A percentile compares a stretch with the other conserved stretches of the same genome.
Evolutionary conservation across 2,329 filamentous ascomycete species (phyloP).

Genomic region (Scolecobasidium constrictum): DNA sequence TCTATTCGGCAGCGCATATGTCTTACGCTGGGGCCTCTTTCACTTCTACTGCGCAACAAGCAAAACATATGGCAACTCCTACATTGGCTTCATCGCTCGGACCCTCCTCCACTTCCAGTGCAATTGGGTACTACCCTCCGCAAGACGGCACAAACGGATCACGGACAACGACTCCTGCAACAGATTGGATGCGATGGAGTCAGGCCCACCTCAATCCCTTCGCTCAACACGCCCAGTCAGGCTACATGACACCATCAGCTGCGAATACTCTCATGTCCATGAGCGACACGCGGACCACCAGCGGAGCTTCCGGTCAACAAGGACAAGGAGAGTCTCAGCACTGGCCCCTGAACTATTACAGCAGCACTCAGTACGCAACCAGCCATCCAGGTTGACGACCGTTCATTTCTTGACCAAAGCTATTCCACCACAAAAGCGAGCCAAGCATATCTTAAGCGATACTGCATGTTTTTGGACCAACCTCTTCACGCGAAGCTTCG

Average conservation of each 20-base stretch:
- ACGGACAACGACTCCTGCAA: slow-evolving; percentile 1
- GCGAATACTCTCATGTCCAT: background rate
- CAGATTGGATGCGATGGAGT: slow-evolving; percentile 7
- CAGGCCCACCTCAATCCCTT: slow-evolving; percentile 3
- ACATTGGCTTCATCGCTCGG: background rate
- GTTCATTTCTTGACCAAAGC: too few relatives aligned
- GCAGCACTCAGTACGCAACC: background rate
- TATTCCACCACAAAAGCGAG: too few relatives aligned
- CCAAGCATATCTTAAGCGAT: too few relatives aligned
- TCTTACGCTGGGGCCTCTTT: background rate
- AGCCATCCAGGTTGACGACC: background rate
- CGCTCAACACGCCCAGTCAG: background rate
- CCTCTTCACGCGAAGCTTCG: too few relatives aligned
- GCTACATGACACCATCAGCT: slow-evolving; percentile 2
- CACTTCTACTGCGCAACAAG: background rate
- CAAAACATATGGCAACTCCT: background rate
- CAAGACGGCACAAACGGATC: background rate
- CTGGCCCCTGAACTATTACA: background rate
- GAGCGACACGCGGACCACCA: background rate
- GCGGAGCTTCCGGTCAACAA: background rate
- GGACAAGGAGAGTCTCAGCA: background rate
- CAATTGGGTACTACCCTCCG: background rate
- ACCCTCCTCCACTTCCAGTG: slow-evolving; percentile 1
- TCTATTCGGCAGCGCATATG: background rate
- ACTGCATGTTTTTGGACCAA: too few relatives aligned